Evolutionary conservation across 345 rosid species (phyloP), one percentile per base, ranked within the genome.

Genomic region (Draba incana): DNA sequence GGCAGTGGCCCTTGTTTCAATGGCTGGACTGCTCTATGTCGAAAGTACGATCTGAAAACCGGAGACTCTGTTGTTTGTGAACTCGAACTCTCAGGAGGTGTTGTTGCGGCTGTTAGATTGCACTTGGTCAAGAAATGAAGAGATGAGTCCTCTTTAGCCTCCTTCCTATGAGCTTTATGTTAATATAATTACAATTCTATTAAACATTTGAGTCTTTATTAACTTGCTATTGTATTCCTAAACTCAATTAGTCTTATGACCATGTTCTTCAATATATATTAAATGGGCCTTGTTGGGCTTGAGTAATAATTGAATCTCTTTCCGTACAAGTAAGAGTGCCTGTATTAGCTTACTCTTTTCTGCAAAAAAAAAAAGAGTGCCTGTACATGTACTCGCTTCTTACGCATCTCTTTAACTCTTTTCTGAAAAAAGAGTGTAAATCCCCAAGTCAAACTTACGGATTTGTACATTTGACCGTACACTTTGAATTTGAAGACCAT

Each of bases 1-100:
- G 3, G 31, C 10, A 39, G 49, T 4, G 0, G 2, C 3, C 13
- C 24, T 66, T 58, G 57, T 52, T 66, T 66, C 62, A 59, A 2
- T 43, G 68, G 43, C 49, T 73, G 72, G 77, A 35, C 42, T 1
- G 35, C 0, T 43, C 0, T 74, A n/a, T 58, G 72, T 59, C 48
- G 57, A 9, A 59, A 3, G 62, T 6, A 59, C 15, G 35, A 74
- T 9, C 42, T 66, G 12, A 25, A 64, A 3, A 5, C 3, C 8
- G 72, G 67, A 24, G 77, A 66, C 62, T 10, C 1, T 6, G 52
- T 74, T 10, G 68, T 74, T 9, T 74, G 68, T 16, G 77, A 74
- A 20, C 54, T 74, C 12, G 77, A 59, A 59, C 42, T 30, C 37
- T 43, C 77, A 13, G 25, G 25, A 23, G 62, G 20, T 44, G 20